Percentiles rank a stretch among this genome's conserved stretches.
Evolutionary conservation across 2,329 filamentous ascomycete genomes (phyloP).

Genomic region (Rutstroemia sp.): DNA sequence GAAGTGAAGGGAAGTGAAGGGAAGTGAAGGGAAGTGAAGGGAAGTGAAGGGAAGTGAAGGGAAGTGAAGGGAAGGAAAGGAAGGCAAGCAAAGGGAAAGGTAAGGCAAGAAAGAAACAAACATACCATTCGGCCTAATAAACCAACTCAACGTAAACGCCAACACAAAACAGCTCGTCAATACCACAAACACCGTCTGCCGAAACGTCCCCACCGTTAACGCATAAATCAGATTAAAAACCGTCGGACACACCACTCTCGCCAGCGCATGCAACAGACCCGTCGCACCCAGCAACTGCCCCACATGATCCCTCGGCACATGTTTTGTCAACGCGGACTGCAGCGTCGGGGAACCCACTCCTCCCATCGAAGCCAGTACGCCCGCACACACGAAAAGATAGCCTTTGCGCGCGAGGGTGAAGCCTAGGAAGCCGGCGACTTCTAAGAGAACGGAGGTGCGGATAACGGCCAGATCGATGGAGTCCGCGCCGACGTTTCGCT

Average conservation of each 20-base stretch:
- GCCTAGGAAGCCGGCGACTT: slow-evolving; percentile 67
- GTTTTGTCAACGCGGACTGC: slow-evolving; percentile 81
- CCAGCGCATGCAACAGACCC: slow-evolving; percentile 76
- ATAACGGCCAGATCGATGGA: slow-evolving; percentile 70
- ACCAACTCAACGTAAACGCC: slow-evolving; percentile 59
- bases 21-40: too few species aligned
- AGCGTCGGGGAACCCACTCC: slow-evolving; percentile 81
- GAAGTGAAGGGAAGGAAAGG: too few species aligned
- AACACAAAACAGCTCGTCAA: slow-evolving; percentile 59
- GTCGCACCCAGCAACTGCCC: slow-evolving; percentile 85
- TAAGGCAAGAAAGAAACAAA: too few species aligned
- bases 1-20: too few species aligned
- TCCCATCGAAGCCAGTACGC: slow-evolving; percentile 67
- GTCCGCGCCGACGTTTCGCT: slow-evolving; percentile 55
- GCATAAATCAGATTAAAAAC: slow-evolving; percentile 84
- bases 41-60: too few species aligned
- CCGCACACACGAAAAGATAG: slow-evolving; percentile 61
- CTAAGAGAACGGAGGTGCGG: slow-evolving; percentile 66
- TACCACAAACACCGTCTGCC: slow-evolving; percentile 77
- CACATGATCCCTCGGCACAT: slow-evolving; percentile 73
- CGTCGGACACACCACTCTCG: slow-evolving; percentile 70
- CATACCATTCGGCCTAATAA: slow-evolving; percentile 67
- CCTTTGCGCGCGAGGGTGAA: slow-evolving; percentile 61
- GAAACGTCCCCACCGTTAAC: slow-evolving; percentile 67
- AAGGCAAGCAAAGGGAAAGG: too few species aligned